phyloP scores from a whole-genome alignment of 179 eudicot species.

The Beta lomatogona region DNA sequence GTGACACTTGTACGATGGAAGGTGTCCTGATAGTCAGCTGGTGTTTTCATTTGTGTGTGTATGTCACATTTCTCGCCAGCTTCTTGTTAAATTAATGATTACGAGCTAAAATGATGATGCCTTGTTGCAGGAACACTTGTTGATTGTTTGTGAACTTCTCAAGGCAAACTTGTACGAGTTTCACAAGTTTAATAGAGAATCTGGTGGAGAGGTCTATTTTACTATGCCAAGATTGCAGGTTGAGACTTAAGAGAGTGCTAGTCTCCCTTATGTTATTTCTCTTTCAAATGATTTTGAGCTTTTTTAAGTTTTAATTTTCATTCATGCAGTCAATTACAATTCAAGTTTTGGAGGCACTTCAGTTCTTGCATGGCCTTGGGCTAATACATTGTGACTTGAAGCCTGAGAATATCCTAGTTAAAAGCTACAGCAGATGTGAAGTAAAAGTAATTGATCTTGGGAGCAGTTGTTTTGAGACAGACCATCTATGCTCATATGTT shows the following conservation, averaged over 20 bases:
- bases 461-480: slow-evolving; percentile 99
- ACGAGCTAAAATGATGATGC: background rate
- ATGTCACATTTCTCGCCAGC: background rate
- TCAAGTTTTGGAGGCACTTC: slow-evolving; percentile 92
- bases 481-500: slow-evolving; percentile 96
- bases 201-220: slow-evolving; percentile 99
- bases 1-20: background rate
- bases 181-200: slow-evolving; percentile 96
- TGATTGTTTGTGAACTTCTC: slow-evolving; percentile 97
- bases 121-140: slow-evolving; percentile 84
- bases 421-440: slow-evolving; percentile 96
- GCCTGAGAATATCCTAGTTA: slow-evolving; percentile 97
- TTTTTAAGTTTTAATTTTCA: slow-evolving; percentile 10
- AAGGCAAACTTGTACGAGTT: slow-evolving; percentile 97
- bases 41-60: background rate
- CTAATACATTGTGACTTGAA: slow-evolving; percentile 97
- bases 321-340: slow-evolving; percentile 84
- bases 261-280: slow-evolving; percentile 7
- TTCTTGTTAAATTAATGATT: background rate
- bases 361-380: slow-evolving; percentile 89
- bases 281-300: slow-evolving; percentile 6
- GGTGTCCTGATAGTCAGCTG: background rate
- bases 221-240: slow-evolving; percentile 99
- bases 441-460: slow-evolving; percentile 98
- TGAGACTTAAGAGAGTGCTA: slow-evolving; percentile 40